A percentile compares a stretch with the other conserved stretches of the same genome.
These are phyloP conservation scores for Escallonia rubra DNA, from an alignment of 129 eudicot genomes.

Conservation along the genomic window DNA sequence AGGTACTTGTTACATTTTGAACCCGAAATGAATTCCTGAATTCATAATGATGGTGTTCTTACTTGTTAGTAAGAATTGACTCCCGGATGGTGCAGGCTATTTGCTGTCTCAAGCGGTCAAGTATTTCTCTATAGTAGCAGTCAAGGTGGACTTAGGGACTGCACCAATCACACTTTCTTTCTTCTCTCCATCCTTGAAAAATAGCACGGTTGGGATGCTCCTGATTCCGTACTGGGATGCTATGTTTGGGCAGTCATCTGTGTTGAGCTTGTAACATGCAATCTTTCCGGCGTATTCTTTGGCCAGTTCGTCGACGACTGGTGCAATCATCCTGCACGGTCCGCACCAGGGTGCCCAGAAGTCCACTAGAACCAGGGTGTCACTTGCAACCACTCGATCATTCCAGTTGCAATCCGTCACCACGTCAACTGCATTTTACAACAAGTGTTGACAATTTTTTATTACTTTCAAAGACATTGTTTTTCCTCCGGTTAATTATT, in stretches of 20 bases:
- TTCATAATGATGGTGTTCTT: too few species aligned
- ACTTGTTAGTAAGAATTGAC: too few species aligned
- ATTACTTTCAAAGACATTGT: too few species aligned
- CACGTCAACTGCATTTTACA: conserved; percentile 29
- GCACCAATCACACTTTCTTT: conserved; percentile 47
- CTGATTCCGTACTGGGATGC: conserved; percentile 42
- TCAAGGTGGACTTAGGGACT: conserved; percentile 48
- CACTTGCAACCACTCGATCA: conserved; percentile 33
- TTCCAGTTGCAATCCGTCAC: conserved; percentile 55
- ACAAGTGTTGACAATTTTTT: too few species aligned
- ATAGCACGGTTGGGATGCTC: conserved; percentile 51
- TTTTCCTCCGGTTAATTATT: too few species aligned
- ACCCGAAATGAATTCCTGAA: too few species aligned
- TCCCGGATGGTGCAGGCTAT: too few species aligned
- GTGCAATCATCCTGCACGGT: conserved; percentile 58
- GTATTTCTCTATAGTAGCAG: conserved; percentile 43
- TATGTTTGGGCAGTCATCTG: conserved; percentile 45
- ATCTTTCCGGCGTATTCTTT: conserved; percentile 46
- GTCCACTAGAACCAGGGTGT: conserved; percentile 42
- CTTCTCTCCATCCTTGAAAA: conserved; percentile 58
- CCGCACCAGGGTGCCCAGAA: conserved; percentile 61
- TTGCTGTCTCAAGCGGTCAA: conserved; percentile 9
- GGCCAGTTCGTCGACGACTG: conserved; percentile 48
- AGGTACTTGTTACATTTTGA: too few species aligned
- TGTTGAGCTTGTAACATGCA: conserved; percentile 42